phyloP scores from a whole-genome alignment of 352 stramenopile genomes.

The Elongisporangium undulatum region DNA sequence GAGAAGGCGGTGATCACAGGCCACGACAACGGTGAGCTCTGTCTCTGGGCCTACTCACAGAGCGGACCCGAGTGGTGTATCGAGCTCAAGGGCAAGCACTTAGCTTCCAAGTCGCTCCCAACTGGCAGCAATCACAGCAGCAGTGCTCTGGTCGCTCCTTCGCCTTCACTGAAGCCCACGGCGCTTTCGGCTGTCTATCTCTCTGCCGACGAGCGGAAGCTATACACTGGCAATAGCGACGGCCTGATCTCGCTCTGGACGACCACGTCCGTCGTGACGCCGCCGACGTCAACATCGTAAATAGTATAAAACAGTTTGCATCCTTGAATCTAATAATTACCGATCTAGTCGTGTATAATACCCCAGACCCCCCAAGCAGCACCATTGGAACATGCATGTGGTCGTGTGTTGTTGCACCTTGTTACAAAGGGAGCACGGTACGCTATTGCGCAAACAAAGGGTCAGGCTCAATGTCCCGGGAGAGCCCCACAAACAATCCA shows the following conservation, averaged over 20 bases:
- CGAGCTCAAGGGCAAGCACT: constrained; percentile 46
- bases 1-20: constrained; percentile 67
- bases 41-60: constrained; percentile 65
- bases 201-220: constrained; percentile 48
- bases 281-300: constrained; percentile 1
- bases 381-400: not conserved
- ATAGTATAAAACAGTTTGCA: not conserved
- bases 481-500: not conserved
- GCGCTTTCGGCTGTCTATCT: constrained; percentile 49
- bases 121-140: not conserved
- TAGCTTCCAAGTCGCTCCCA: not conserved
- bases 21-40: constrained; percentile 53
- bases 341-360: not conserved
- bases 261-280: constrained; percentile 8
- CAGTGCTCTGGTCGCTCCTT: not conserved
- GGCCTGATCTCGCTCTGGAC: constrained; percentile 49
- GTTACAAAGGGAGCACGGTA: not conserved
- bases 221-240: constrained; percentile 56
- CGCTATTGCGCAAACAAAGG: not conserved
- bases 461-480: not conserved
- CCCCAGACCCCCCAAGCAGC: no score
- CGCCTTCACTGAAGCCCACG: constrained; percentile 15
- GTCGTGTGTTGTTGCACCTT: not conserved
- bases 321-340: no score
- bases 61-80: constrained; percentile 32